Evolutionary conservation across 2,329 filamentous ascomycete species (phyloP).

Genomic region (Alternaria sp.): DNA sequence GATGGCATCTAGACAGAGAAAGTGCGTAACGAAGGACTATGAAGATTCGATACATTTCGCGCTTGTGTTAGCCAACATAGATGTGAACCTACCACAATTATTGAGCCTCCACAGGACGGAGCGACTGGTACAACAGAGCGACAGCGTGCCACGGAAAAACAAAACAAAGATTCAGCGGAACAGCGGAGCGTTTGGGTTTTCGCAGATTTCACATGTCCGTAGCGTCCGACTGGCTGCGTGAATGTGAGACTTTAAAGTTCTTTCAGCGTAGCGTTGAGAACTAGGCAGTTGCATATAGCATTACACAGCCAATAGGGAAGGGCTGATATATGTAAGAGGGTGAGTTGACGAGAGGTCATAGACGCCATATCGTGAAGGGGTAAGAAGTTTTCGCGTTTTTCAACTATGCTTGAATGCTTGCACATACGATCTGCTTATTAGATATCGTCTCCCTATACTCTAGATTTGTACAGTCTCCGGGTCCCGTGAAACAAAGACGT

Average conservation of each 20-base stretch:
- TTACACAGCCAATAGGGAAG: not conserved
- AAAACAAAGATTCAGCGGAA: not conserved
- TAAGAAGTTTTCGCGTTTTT: not conserved
- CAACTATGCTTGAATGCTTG: not conserved
- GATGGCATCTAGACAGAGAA: not conserved
- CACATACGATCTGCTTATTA: not conserved
- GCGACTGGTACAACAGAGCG: conserved; percentile 6
- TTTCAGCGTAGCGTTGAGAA: no score
- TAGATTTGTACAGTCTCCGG: not conserved
- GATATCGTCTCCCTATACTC: not conserved
- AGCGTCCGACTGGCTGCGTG: not conserved
- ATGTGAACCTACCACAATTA: not conserved
- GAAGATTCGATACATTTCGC: not conserved
- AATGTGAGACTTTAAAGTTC: no score
- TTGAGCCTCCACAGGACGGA: conserved; percentile 5
- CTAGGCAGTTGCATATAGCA: no score
- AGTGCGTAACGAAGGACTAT: not conserved
- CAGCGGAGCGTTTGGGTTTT: not conserved
- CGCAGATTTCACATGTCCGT: not conserved
- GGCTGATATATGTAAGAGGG: not conserved
- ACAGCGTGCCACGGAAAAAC: conserved; percentile 4
- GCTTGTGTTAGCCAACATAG: not conserved
- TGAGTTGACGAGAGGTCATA: not conserved
- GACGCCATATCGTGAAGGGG: not conserved
- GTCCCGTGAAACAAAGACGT: no score